Evolutionary conservation across 2,329 filamentous ascomycete genomes (phyloP).

Genomic region (Aaosphaeria pasadenensis): DNA sequence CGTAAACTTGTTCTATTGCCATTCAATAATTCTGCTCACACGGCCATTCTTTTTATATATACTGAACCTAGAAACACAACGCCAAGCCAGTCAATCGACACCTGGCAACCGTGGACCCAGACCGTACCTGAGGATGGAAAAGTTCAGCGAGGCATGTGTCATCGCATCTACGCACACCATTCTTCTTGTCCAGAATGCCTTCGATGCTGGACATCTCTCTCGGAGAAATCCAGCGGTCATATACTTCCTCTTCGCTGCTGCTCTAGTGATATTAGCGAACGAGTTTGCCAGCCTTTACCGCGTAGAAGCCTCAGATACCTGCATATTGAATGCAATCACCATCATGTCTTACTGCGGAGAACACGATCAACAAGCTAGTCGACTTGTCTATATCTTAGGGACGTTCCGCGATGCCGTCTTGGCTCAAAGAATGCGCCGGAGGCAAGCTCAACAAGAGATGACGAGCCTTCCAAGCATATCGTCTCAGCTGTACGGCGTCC

Average conservation of each 20-base stretch:
- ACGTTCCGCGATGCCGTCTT: conserved; percentile 38
- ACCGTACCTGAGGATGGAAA: conserved; percentile 46
- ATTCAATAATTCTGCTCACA: conserved; percentile 62
- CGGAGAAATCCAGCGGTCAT: conserved; percentile 39
- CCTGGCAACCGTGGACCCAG: conserved; percentile 20
- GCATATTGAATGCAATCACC: conserved; percentile 37
- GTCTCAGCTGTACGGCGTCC: conserved; percentile 29
- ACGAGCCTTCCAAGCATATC: conserved; percentile 30
- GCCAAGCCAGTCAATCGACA: conserved; percentile 23
- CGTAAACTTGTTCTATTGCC: conserved; percentile 59
- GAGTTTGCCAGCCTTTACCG: conserved; percentile 37
- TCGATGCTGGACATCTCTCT: conserved; percentile 40
- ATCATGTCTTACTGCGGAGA: conserved; percentile 41
- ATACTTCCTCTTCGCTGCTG: conserved; percentile 42
- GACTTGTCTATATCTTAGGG: conserved; percentile 36
- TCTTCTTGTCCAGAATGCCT: conserved; percentile 39
- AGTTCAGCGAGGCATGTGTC: conserved; percentile 42
- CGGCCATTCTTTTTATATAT: conserved; percentile 63
- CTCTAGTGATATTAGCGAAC: conserved; percentile 39
- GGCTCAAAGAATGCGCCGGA: conserved; percentile 25
- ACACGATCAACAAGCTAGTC: conserved; percentile 39
- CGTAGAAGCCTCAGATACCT: conserved; percentile 32
- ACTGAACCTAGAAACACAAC: conserved; percentile 45
- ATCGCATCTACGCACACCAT: conserved; percentile 42
- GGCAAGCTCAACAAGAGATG: conserved; percentile 20